phyloP scores from a whole-genome alignment of 2,329 filamentous ascomycete genomes.

The Zymoseptoria crescenta region DNA sequence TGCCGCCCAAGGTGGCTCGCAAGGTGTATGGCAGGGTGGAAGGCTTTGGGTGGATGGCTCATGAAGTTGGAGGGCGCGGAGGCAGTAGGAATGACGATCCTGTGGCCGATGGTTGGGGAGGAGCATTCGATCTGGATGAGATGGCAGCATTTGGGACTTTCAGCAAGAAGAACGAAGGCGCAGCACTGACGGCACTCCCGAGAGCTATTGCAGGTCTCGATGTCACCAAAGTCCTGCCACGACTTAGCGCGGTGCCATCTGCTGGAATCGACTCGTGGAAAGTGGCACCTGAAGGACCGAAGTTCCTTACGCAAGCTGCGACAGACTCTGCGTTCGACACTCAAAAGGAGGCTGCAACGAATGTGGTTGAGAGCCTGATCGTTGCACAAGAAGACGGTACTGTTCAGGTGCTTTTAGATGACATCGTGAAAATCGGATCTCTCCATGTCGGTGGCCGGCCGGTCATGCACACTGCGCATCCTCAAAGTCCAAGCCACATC shows the following conservation, averaged over 20 bases:
- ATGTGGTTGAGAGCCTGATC: conserved; percentile 17
- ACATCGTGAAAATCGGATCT: conserved; percentile 24
- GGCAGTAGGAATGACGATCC: conserved; percentile 18
- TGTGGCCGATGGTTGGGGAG: conserved; percentile 22
- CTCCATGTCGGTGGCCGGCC: conserved; percentile 11
- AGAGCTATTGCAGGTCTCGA: conserved; percentile 67
- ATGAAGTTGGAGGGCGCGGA: conserved; percentile 23
- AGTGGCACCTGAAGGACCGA: conserved; percentile 19
- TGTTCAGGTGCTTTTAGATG: conserved; percentile 23
- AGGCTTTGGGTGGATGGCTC: conserved; percentile 21
- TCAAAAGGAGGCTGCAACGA: conserved; percentile 4
- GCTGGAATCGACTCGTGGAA: conserved; percentile 42
- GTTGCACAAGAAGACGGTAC: conserved; percentile 14
- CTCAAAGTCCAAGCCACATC: conserved; percentile 66
- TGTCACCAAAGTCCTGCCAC: conserved; percentile 67
- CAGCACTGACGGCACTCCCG: conserved; percentile 44
- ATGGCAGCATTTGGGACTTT: conserved; percentile 34
- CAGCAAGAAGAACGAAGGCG: neutral
- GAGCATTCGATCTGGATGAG: conserved; percentile 9
- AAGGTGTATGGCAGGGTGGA: conserved; percentile 6
- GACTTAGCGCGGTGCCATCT: conserved; percentile 42
- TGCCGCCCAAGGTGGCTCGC: neutral
- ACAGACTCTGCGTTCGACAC: conserved; percentile 22
- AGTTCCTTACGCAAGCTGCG: conserved; percentile 21
- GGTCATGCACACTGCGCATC: conserved; percentile 59